A percentile compares a stretch with the other conserved stretches of the same genome.
phyloP scores from a whole-genome alignment of 371 early-diverging fungal species.

The Mortierella sp. region DNA sequence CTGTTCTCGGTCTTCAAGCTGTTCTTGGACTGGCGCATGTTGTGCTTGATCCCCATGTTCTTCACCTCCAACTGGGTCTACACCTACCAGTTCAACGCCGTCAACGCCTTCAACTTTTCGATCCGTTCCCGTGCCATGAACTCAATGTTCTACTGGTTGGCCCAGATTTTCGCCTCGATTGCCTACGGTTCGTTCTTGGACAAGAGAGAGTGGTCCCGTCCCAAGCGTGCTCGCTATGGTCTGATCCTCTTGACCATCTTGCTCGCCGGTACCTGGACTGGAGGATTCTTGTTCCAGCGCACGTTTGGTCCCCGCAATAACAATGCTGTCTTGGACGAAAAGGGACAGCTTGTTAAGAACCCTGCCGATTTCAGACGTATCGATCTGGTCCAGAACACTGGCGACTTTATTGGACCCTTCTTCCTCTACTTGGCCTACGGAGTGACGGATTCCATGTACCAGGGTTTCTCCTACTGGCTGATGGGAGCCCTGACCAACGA shows the following conservation, averaged over 20 bases:
- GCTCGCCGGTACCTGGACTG: conserved; percentile 72
- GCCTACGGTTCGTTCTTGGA: conserved; percentile 71
- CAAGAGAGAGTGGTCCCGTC: conserved; percentile 58
- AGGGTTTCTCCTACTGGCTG: conserved; percentile 82
- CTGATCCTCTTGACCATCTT: conserved; percentile 61
- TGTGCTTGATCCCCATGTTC: conserved; percentile 76
- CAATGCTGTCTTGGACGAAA: neutral
- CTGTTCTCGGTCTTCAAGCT: conserved; percentile 69
- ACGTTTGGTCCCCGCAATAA: conserved; percentile 54
- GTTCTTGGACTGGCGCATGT: conserved; percentile 76
- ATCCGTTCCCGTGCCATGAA: conserved; percentile 75
- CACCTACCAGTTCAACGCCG: conserved; percentile 75
- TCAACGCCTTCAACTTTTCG: conserved; percentile 69
- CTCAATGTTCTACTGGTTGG: conserved; percentile 77
- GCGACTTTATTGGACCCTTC: conserved; percentile 69
- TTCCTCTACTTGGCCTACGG: conserved; percentile 78
- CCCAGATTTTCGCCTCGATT: conserved; percentile 76
- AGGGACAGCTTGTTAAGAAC: conserved; percentile 33
- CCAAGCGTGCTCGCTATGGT: conserved; percentile 68
- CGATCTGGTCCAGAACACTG: conserved; percentile 55
- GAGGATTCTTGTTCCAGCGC: conserved; percentile 71
- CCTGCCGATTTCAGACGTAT: conserved; percentile 41
- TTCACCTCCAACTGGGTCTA: conserved; percentile 85
- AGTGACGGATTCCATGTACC: conserved; percentile 76
- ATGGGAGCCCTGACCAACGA: conserved; percentile 85